Base-by-base conservation (phyloP, 805 yeast species). In the Nadsonia fulvescens region DNA sequence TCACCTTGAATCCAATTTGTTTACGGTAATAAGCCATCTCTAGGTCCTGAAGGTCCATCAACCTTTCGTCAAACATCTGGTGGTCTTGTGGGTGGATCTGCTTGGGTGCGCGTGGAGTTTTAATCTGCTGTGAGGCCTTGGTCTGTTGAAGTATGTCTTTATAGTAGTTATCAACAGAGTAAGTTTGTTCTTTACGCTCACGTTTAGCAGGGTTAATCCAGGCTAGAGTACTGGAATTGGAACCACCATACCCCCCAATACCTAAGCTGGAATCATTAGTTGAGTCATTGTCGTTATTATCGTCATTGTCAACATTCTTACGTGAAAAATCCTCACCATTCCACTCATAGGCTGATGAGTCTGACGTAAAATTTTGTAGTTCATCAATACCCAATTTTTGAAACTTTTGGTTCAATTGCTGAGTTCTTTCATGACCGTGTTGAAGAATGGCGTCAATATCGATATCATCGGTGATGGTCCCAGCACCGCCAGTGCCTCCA, bases 331-430 rank as follows among this genome's bases (percentile, higher is more conserved):
- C 73, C 38, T 73, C 63, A 10, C 98, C 98, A 43, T 89, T 82
- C 98, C 98, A 89, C 51, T 86, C 94, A 48, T 86, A 89, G 0
- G 94, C 91, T 13, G 74, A 73, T 33, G 49, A 33, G 39, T 86
- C 94, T 8, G 81, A 73, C 4, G 92, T 74, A 43, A 83, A 86
- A 44, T 82, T 83, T 43, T 83, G 95, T 27, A 86, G 56, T 43
- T 86, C 98, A 45, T 86, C 95, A 12, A 86, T 56, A 11, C 96
- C 96, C 20, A 89, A 58, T 19, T 71, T 68, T 25, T 82, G 69
- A 47, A 78, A 89, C 42, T 77, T 77, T 2, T 70, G 77, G 46
- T 79, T 83, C 32, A 86, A 54, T 25, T 65, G 65, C 12, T 70
- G 65, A 0, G 98, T 86, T 35, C 77, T 75, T 35, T 70, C 74